phyloP scores from a whole-genome alignment of 371 early-diverging fungal genomes.

The Batrachochytrium dendrobatidis region DNA sequence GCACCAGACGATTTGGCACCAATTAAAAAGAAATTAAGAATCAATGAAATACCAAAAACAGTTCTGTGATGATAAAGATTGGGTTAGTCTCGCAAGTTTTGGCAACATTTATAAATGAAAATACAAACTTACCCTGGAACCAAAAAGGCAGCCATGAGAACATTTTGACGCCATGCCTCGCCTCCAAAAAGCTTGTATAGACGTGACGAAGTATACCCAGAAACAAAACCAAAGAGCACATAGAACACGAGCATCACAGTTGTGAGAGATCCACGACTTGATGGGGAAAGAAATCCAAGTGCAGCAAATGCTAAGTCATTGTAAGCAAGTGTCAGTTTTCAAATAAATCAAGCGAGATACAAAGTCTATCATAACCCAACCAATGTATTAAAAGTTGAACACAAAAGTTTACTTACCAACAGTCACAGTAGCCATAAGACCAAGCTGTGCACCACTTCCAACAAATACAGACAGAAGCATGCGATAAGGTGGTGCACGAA shows the following conservation, averaged over 20 bases:
- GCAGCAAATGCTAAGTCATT: constrained; percentile 74
- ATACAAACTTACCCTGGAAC: constrained; percentile 60
- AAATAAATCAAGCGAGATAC: neutral
- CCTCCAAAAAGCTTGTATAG: constrained; percentile 92
- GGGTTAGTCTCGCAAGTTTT: neutral
- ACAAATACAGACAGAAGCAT: constrained; percentile 79
- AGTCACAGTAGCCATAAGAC: constrained; percentile 61
- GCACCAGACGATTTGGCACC: constrained; percentile 83
- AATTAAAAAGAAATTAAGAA: constrained; percentile 87
- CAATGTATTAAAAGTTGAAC: neutral
- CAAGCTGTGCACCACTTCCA: constrained; percentile 86
- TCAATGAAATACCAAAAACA: constrained; percentile 60
- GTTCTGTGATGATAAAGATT: constrained; percentile 14
- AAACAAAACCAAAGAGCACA: constrained; percentile 74
- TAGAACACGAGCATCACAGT: constrained; percentile 87
- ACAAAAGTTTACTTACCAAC: constrained; percentile 17
- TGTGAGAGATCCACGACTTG: constrained; percentile 84
- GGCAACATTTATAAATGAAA: neutral
- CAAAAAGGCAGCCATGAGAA: constrained; percentile 73
- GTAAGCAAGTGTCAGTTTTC: no score
- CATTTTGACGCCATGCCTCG: constrained; percentile 74
- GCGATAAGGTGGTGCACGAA: constrained; percentile 42
- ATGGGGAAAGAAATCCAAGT: constrained; percentile 94
- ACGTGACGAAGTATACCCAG: constrained; percentile 84
- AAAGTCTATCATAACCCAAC: neutral